These are phyloP conservation scores for Rhodosporidiobolus odoratus DNA, from an alignment of 768 basidiomycete genomes.

Conservation along the genomic window DNA sequence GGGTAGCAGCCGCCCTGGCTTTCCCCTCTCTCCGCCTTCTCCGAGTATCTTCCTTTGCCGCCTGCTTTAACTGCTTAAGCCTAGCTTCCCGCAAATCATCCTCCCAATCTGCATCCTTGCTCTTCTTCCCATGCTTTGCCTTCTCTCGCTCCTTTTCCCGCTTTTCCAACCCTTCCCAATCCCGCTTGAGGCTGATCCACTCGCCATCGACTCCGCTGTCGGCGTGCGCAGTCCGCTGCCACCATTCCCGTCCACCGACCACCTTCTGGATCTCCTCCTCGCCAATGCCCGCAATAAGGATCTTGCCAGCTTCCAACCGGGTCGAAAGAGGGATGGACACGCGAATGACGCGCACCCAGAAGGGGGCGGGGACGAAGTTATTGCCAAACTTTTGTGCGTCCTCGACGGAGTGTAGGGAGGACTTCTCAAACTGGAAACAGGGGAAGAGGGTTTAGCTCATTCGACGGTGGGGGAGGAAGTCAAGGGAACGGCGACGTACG, in stretches of 20 bases:
- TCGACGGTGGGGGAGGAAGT: conserved; percentile 43
- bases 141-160: conserved; percentile 32
- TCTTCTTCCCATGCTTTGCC: neutral
- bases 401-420: conserved; percentile 58
- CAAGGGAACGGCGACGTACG: conserved; percentile 45
- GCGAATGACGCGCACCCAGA: conserved; percentile 47
- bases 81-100: conserved; percentile 26
- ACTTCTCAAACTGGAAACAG: conserved; percentile 14
- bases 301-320: conserved; percentile 31
- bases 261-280: conserved; percentile 52
- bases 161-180: conserved; percentile 37
- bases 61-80: conserved; percentile 31
- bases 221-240: conserved; percentile 74
- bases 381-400: conserved; percentile 55
- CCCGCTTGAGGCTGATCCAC: conserved; percentile 50
- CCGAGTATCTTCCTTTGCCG: conserved; percentile 5
- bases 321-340: conserved; percentile 46
- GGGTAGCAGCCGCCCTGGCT: conserved; percentile 12
- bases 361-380: conserved; percentile 48
- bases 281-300: conserved; percentile 30
- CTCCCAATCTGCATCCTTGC: conserved; percentile 14
- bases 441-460: neutral
- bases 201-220: conserved; percentile 53
- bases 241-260: conserved; percentile 91
- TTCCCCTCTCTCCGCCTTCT: conserved; percentile 27